A percentile compares a stretch with the other conserved stretches of the same genome.
Evolutionary conservation across 768 basidiomycete species (phyloP).

Genomic region (Hebeloma cylindrosporum): DNA sequence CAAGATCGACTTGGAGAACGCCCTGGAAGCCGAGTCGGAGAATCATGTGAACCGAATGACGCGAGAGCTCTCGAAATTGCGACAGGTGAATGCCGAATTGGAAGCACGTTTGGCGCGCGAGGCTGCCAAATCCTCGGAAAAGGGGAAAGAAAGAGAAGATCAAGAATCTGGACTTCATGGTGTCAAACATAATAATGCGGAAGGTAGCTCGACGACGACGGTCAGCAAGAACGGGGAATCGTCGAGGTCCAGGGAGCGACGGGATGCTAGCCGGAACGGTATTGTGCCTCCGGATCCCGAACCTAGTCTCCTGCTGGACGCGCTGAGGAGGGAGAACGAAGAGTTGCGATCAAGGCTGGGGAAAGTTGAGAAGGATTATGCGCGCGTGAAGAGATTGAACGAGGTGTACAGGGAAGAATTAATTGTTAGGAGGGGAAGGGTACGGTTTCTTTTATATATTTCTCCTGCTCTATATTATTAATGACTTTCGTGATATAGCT

Average conservation of each 20-base stretch:
- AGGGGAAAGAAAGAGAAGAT: conserved; percentile 8
- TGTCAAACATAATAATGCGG: no score
- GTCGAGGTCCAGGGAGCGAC: background rate
- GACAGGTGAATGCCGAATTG: conserved; percentile 56
- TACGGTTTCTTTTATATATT: conserved; percentile 16
- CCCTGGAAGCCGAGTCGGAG: conserved; percentile 83
- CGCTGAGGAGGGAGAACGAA: conserved; percentile 80
- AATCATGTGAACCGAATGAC: conserved; percentile 77
- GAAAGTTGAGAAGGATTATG: conserved; percentile 76
- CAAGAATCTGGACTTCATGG: no score
- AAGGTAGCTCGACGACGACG: no score
- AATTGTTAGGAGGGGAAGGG: conserved; percentile 77
- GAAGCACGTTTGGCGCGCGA: conserved; percentile 27
- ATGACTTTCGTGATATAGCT: conserved; percentile 42
- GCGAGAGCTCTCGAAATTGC: conserved; percentile 65
- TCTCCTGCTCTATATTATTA: conserved; percentile 4
- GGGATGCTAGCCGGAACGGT: conserved; percentile 1
- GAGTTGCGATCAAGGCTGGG: conserved; percentile 63
- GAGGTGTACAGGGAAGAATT: conserved; percentile 86
- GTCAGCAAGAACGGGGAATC: no score
- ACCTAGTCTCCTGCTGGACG: conserved; percentile 66
- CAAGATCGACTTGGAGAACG: conserved; percentile 81
- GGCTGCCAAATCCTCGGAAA: no score
- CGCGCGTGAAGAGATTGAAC: conserved; percentile 71
- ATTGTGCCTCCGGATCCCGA: conserved; percentile 36